A percentile compares a stretch with the other conserved stretches of the same genome.
These are phyloP conservation scores for Amauroascus verrucosus DNA, from an alignment of 2,329 filamentous ascomycete genomes.

Conservation along the genomic window DNA sequence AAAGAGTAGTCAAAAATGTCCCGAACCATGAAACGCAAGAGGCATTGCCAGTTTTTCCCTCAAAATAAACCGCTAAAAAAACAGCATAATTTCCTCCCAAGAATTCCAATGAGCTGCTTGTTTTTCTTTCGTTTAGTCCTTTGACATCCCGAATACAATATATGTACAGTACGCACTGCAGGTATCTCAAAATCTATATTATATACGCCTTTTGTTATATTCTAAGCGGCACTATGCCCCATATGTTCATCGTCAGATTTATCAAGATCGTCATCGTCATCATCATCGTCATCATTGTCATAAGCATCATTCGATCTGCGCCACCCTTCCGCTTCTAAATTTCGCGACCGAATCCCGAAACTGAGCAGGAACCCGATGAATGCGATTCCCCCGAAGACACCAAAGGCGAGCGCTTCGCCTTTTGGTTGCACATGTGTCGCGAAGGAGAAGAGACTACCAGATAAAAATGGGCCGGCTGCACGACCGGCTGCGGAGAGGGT, in stretches of 20 bases:
- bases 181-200: background rate
- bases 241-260: conserved; percentile 9
- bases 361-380: conserved; percentile 71
- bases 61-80: background rate
- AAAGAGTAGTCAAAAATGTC: background rate
- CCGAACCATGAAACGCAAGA: background rate
- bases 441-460: conserved; percentile 74
- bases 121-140: background rate
- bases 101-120: background rate
- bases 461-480: conserved; percentile 77
- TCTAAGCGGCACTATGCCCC: conserved; percentile 27
- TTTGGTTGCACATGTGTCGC: conserved; percentile 63
- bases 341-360: conserved; percentile 60
- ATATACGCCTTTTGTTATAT: background rate
- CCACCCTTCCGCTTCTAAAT: conserved; percentile 50
- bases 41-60: background rate
- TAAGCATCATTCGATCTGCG: conserved; percentile 34
- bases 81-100: background rate
- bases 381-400: conserved; percentile 72
- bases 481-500: conserved; percentile 84
- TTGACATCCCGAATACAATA: background rate
- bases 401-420: conserved; percentile 77
- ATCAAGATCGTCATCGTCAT: conserved; percentile 29
- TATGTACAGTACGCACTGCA: background rate
- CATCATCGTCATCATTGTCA: conserved; percentile 33